Base-by-base conservation (phyloP, 78 protist species). In the Guillardia theta region DNA sequence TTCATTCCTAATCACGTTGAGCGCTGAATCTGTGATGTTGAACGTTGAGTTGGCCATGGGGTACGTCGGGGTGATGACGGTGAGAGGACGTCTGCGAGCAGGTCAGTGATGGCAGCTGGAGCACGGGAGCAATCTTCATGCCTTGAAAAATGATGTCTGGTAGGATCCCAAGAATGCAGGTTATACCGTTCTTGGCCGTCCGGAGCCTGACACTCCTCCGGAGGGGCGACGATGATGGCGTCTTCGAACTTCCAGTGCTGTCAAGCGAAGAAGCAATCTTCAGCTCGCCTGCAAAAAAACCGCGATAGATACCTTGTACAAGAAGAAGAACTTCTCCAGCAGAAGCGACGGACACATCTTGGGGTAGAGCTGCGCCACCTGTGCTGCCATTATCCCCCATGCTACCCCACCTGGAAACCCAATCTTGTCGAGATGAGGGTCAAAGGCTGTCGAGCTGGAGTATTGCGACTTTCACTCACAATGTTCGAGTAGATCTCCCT, bases 321-420 rank as follows among this genome's bases (percentile, higher is more conserved):
- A 45, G 93, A 88, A 48, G 62, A 88, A 88, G 64, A 88, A 88
- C 64, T 88, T 88, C 36, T 88, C 62, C 48, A 88, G 76, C 47
- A 88, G 93, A 41, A 18, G 21, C 30, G 19, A 22, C 41, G 93
- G 46, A 8, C 0, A 6, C 54, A 48, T 48, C 27, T 88, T 88
- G 37, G 93, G 93, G 64, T 88, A 88, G 44, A 48, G 64, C 64
- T 88, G 93, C 76, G 44, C 10, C 24, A 78, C 90, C 48, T 80
- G 46, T 6, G 10, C 10, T 2, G n/a, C 93, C 93, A 88, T 45
- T n/a, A 88, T 88, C 19, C 76, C 54, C 93, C 93, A 88, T 9
- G 93, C 93, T 8, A 88, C 93, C 10, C 93, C 93, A 5, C 93
- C 93, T 1, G 62, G 93, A 48, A 88, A 88, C 21, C 90, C 90